Conservation (phyloP, 257 asterid species). For the Echium plantagineum region DNA sequence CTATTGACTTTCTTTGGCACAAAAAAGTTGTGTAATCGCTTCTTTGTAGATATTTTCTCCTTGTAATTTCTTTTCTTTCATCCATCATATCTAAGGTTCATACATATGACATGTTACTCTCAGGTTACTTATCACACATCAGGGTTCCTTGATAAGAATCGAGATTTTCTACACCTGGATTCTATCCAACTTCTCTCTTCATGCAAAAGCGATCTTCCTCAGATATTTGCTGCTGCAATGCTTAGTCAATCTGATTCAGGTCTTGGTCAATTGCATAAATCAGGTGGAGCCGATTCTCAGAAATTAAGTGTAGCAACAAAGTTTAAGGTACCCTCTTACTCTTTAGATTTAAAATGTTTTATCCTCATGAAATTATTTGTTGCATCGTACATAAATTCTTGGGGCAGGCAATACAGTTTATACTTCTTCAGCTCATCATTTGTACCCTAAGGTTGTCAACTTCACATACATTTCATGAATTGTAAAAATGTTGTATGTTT, state of each 20-base stretch:
- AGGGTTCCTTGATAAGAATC: conserved; percentile 93
- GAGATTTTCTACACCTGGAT: conserved; percentile 85
- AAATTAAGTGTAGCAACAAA: conserved; percentile 87
- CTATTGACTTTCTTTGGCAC: not conserved
- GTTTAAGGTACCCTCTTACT: conserved; percentile 52
- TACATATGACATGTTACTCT: conserved; percentile 13
- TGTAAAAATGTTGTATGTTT: no score
- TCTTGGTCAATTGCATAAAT: conserved; percentile 76
- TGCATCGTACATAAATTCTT: not conserved
- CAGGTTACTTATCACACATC: conserved; percentile 88
- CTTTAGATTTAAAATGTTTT: not conserved
- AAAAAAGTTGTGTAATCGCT: not conserved
- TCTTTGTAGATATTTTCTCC: not conserved
- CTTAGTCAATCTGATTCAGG: conserved; percentile 75
- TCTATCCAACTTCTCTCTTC: conserved; percentile 88
- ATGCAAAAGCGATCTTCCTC: conserved; percentile 77
- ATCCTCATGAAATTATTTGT: not conserved
- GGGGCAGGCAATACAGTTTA: no score
- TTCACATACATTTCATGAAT: no score
- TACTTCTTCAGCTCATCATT: not conserved
- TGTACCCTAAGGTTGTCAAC: not conserved
- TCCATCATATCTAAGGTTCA: conserved; percentile 2
- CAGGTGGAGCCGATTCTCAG: conserved; percentile 96
- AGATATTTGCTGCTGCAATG: conserved; percentile 80
- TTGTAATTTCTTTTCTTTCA: conserved; percentile 3